A percentile compares a stretch with the other conserved stretches of the same genome.
Evolutionary conservation across 805 yeast species (phyloP).

Genomic region (Starmerella kuoi): DNA sequence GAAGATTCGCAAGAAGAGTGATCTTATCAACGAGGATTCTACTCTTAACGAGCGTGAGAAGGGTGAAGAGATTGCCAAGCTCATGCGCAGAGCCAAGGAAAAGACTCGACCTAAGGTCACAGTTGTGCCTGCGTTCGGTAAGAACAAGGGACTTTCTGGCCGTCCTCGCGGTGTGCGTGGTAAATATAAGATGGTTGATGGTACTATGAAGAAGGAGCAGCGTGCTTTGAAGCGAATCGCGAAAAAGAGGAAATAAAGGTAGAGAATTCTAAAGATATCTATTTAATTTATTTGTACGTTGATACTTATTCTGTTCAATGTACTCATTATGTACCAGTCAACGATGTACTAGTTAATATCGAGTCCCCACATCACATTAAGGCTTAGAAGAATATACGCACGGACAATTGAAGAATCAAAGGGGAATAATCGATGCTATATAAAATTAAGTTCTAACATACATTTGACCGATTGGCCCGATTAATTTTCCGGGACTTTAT

Average conservation of each 20-base stretch:
- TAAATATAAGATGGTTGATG: constrained; percentile 98
- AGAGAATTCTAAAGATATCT: background rate
- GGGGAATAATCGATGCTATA: too few species aligned
- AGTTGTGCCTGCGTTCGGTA: constrained; percentile 76
- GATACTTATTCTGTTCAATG: background rate
- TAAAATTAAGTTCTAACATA: too few species aligned
- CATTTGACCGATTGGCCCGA: too few species aligned
- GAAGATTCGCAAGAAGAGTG: constrained; percentile 83
- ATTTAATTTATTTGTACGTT: background rate
- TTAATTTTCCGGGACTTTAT: too few species aligned
- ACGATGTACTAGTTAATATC: too few species aligned
- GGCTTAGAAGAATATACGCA: too few species aligned
- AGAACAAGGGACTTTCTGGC: constrained; percentile 75
- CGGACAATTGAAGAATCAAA: too few species aligned
- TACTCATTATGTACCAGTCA: too few species aligned
- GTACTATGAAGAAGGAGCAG: constrained; percentile 93
- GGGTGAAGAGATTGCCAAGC: constrained; percentile 79
- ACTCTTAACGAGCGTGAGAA: constrained; percentile 86
- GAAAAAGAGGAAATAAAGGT: constrained; percentile 63
- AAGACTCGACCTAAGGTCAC: constrained; percentile 69
- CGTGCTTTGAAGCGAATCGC: constrained; percentile 83
- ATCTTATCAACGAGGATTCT: constrained; percentile 73
- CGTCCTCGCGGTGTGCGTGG: constrained; percentile 97
- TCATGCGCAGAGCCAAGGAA: constrained; percentile 70
- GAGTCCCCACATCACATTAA: too few species aligned